Percentiles rank a stretch among this genome's conserved stretches.
These are phyloP conservation scores for Albizia julibrissin DNA, from an alignment of 306 rosid genomes.

Conservation along the genomic window DNA sequence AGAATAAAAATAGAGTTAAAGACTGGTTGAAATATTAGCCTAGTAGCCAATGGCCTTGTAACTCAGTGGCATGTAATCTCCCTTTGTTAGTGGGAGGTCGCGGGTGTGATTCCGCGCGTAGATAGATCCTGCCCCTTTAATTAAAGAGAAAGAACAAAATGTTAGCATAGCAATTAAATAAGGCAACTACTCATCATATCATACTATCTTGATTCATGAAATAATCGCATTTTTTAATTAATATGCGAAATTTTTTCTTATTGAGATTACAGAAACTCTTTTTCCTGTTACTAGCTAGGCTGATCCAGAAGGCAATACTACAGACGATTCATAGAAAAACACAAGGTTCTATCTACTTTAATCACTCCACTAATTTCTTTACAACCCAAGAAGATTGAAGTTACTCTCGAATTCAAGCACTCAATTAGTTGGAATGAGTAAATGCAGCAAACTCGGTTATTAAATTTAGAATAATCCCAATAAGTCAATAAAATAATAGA, in stretches of 20 bases:
- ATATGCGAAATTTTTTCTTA: neutral
- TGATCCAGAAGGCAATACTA: conserved; percentile 11
- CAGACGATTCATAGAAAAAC: neutral
- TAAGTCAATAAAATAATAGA: neutral
- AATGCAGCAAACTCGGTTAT: conserved; percentile 16
- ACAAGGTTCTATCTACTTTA: neutral
- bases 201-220: conserved; percentile 27
- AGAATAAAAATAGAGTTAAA: conserved; percentile 61
- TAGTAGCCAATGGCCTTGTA: neutral
- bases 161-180: conserved; percentile 28
- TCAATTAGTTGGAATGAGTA: conserved; percentile 17
- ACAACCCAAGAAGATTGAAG: neutral
- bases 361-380: neutral
- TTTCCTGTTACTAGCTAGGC: neutral
- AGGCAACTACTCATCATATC: conserved; percentile 23
- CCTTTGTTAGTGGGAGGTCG: too few species aligned
- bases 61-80: too few species aligned
- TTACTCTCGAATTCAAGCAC: conserved; percentile 3
- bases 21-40: conserved; percentile 29
- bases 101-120: too few species aligned
- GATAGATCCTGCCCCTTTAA: too few species aligned
- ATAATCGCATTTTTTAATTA: neutral
- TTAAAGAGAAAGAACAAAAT: too few species aligned
- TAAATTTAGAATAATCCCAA: conserved; percentile 24
- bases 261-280: conserved; percentile 15